Base-by-base conservation (phyloP, 331 rosid genomes). In the Saraca asoca region DNA sequence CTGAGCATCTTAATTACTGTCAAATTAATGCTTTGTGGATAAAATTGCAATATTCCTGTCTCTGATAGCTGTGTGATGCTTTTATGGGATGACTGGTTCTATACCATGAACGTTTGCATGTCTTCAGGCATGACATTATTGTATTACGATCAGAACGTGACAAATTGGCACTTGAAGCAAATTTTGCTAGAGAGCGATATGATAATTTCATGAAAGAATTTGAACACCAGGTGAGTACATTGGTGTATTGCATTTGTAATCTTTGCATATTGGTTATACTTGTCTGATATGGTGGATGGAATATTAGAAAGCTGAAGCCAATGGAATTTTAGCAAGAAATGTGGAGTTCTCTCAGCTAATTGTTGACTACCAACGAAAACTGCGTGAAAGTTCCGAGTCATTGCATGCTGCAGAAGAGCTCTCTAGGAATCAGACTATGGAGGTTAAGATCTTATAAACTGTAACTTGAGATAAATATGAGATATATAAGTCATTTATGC, bases 301-400 rank as follows among this genome's bases (percentile, higher is more conserved):
- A 46, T 74, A 61, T 63, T 79, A 94, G 97, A 88, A 85, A 83
- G 77, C 62, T 12, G 97, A 94, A 85, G 64, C 76, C 42, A 84
- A 85, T 57, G 85, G 90, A 41, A 53, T 88, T 67, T 64, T 90
- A 56, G 83, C 83, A 34, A 88, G 98, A 73, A 94, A 94, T 72
- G 83, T 90, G 58, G 97, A 90, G 68, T 94, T 94, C 62, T 86
- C 98, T 43, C 97, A 88, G 75, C 72, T 88, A 70, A 61, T 94
- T 68, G 79, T 90, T 49, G 91, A 90, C 69, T 88, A 90, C 81
- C 98, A 94, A 74, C 71, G 81, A 37, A 94, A 88, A 76, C 63
- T 88, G 64, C 96, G 97, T 41, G 95, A 90, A 78, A 81, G 81
- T 79, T 84, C 95, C 6, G 97, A 88, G 75, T 83, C 89, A 7